Base-by-base conservation (phyloP, 140 eudicot species). In the Ambrosia hybrid region DNA sequence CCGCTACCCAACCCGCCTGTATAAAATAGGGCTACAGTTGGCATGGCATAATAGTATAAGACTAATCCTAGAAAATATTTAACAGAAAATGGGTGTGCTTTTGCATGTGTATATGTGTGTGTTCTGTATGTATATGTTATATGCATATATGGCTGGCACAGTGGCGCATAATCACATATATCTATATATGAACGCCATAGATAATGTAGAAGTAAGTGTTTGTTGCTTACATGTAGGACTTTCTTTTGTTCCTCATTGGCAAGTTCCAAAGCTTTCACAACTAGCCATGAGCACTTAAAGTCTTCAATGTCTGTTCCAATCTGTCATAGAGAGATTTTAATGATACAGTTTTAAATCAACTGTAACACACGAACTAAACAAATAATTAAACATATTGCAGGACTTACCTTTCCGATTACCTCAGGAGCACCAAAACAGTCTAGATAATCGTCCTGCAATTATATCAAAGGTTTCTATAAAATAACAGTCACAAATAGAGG, bases 241-340 rank as follows among this genome's bases (percentile, higher is more conserved):
- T 91, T 85, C 87, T 78, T 88, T 73, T 91, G 97, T 57, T 91
- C 90, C 70, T 90, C 89, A 9, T 81, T 65, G 26, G 89, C 81
- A 65, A 87, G 94, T 80, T 84, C 94, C 68, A 89, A 79, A 52
- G 97, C 95, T 81, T 91, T 88, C 56, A 91, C 92, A 51, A 88
- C 95, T 74, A 88, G 78, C 97, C 97, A 91, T 10, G 97, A 91
- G 88, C 97, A 91, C 84, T 91, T 91, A 51, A 81, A 91, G 80
- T 88, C 95, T 82, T 91, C 92, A 63, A 85, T 91, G 70, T 88
- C 95, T 16, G 97, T 88, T 70, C 97, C 97, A 73, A 88, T 84
- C 95, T 87, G 86, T 85, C 75, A 74, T 33, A 69, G 67, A 41
- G 36, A 57, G 65, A 41, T 69, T 37, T 69, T 37, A 41, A 51